Base-by-base conservation (phyloP, 2,329 filamentous ascomycete species). In the Trichoderma cornu-damae region DNA sequence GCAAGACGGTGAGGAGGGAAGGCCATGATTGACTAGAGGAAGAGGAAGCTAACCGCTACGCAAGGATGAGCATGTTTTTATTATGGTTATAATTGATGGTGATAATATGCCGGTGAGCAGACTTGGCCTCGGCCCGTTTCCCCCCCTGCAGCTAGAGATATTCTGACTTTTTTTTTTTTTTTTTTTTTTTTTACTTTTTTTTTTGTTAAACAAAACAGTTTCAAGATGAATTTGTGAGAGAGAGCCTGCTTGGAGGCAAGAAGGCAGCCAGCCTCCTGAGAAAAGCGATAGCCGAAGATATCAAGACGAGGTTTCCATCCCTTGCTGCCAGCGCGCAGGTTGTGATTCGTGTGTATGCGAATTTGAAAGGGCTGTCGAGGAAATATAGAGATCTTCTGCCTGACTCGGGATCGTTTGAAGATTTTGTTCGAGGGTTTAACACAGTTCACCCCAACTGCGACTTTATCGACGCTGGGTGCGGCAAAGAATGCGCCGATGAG, bases 341-440 rank as follows among this genome's bases (percentile, higher is more conserved):
- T 12, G 52, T 66, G 5, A 62, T 75, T 37, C 70, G 70, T 6
- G 67, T 75, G 2, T 76, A 70, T 60, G 71, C 71, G 32, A 75
- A 75, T 55, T 51, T 72, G 7, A 63, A 62, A 30, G 73, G 73
- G 0, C 62, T 76, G 9, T 63, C 64, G 34, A 70, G 67, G 44
- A 64, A 63, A 12, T 76, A 75, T 58, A 64, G 60, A 18, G 64
- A 69, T 32, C 62, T 72, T 7, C 37, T 74, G 11, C 34, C 51
- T 8, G 58, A 66, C 8, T 44, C 62, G 3, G 60, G 61, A 6
- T 60, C 61, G 0, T 62, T 76, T 37, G 57, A 62, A 20, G 61
- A 65, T 2, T 77, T 76, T 58, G 67, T 75, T 12, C 70, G 70
- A 16, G 74, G 73, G 0, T 75, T 76, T 64, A 76, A 76, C 52